Evolutionary conservation across 2,329 filamentous ascomycete species (phyloP).

Genomic region (Septoria linicola): DNA sequence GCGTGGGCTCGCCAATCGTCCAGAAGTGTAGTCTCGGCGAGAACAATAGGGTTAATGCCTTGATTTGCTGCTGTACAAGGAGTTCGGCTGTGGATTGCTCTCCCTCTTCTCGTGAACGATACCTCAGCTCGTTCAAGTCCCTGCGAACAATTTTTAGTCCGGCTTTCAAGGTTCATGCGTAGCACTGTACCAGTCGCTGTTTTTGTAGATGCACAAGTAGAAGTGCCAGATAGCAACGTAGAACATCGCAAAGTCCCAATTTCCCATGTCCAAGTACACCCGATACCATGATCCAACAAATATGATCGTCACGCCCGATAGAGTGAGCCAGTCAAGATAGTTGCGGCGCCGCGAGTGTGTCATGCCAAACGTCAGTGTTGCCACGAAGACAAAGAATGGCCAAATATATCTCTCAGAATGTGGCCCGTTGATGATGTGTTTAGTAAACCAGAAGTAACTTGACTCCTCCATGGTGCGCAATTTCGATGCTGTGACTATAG

Average conservation of each 20-base stretch:
- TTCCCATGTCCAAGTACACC: neutral
- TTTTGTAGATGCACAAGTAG: neutral
- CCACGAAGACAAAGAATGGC: conserved; percentile 1
- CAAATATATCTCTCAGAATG: neutral
- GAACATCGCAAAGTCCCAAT: conserved; percentile 1
- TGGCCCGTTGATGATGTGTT: conserved; percentile 3
- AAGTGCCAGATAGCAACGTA: neutral
- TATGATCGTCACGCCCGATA: neutral
- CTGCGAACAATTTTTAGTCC: neutral
- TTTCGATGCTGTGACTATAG: no score
- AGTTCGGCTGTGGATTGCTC: no score
- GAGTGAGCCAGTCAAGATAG: neutral
- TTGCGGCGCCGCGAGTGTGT: neutral
- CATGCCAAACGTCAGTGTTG: neutral
- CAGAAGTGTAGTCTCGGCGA: neutral
- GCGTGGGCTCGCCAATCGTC: neutral
- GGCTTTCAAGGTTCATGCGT: no score
- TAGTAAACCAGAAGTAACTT: neutral
- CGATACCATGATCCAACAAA: neutral
- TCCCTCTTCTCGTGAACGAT: no score
- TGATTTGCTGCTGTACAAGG: no score
- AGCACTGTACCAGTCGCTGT: neutral
- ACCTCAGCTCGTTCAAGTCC: neutral
- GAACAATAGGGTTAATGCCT: no score
- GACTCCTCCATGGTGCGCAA: no score